Evolutionary conservation across 352 stramenopile species (phyloP).

Genomic region (Pythium dissotocum): DNA sequence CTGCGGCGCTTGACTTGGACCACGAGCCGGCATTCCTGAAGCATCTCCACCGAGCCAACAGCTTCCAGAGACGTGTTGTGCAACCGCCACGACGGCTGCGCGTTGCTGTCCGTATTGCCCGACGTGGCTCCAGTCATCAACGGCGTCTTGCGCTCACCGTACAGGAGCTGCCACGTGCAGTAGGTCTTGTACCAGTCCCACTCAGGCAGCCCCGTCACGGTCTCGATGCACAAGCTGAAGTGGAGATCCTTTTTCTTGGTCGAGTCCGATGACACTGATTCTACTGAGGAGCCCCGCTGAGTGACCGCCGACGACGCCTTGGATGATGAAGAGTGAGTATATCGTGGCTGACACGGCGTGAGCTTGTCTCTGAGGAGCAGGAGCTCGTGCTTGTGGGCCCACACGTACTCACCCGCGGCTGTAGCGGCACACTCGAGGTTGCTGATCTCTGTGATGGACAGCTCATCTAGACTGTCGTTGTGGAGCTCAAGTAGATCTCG

Average conservation of each 20-base stretch:
- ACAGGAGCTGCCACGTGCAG: not conserved
- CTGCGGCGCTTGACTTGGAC: constrained; percentile 6
- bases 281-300: not conserved
- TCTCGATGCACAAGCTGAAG: not conserved
- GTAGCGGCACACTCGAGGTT: not conserved
- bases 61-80: not conserved
- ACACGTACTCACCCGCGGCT: not conserved
- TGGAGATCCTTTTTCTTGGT: not conserved
- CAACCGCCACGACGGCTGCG: not conserved
- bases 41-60: not conserved
- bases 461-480: not conserved
- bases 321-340: no score
- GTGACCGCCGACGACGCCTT: not conserved
- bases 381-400: not conserved
- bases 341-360: not conserved
- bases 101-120: not conserved
- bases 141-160: not conserved
- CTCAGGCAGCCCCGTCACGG: not conserved
- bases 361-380: not conserved
- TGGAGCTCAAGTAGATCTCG: not conserved
- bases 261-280: not conserved
- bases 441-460: not conserved
- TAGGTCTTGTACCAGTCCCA: not conserved
- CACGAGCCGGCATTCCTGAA: not conserved
- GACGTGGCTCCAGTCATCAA: not conserved